Conservation (phyloP, 192 early-diverging fungal species). For the Borealophlyctis nickersoniae region DNA sequence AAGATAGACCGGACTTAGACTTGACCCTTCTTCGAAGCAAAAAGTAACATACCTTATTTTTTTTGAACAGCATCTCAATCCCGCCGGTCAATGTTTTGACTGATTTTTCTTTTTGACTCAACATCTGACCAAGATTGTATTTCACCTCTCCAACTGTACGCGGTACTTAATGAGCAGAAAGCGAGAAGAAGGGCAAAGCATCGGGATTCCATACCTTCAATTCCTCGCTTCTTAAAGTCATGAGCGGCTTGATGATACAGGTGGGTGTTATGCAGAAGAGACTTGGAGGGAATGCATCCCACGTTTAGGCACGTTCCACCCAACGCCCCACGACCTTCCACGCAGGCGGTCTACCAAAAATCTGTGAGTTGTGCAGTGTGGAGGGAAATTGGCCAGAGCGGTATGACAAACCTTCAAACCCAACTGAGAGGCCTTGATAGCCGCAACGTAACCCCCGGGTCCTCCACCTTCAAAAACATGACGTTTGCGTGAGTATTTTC, state of each 20-base stretch:
- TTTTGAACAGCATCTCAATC: conserved; percentile 93
- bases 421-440: conserved; percentile 97
- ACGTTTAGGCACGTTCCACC: conserved; percentile 99
- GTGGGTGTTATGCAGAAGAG: conserved; percentile 98
- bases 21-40: background rate
- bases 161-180: too few species aligned
- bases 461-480: conserved; percentile 70
- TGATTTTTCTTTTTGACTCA: conserved; percentile 88
- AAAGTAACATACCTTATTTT: conserved; percentile 75
- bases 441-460: conserved; percentile 97
- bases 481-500: background rate
- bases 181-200: background rate
- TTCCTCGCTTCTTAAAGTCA: conserved; percentile 89
- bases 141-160: conserved; percentile 70
- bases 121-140: conserved; percentile 82
- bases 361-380: conserved; percentile 5
- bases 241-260: conserved; percentile 91
- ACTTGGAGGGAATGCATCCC: conserved; percentile 99
- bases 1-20: background rate
- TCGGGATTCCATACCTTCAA: conserved; percentile 57
- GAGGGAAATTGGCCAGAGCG: too few species aligned
- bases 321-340: conserved; percentile 92
- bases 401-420: conserved; percentile 86
- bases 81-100: conserved; percentile 87
- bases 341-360: conserved; percentile 79